Evolutionary conservation across 305 asterid species (phyloP).

Genomic region (Rubia occidens): DNA sequence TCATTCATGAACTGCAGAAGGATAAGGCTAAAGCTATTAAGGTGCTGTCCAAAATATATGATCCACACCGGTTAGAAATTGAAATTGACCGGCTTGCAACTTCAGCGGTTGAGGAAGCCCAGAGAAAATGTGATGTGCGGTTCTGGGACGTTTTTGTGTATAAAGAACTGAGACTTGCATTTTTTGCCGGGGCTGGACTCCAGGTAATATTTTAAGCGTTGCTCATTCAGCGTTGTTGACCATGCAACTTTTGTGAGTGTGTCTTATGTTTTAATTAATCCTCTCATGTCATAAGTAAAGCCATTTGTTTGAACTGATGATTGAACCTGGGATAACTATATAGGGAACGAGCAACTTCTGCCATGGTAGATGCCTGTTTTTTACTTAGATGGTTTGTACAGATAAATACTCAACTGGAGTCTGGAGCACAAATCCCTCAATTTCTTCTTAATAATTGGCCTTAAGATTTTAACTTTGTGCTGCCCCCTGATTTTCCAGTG

Average conservation of each 20-base stretch:
- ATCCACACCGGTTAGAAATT: conserved; percentile 55
- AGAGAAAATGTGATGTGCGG: conserved; percentile 38
- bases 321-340: not conserved
- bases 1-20: conserved; percentile 35
- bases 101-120: conserved; percentile 67
- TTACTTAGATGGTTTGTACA: not conserved
- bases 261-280: not conserved
- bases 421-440: not conserved
- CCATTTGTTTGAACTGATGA: not conserved
- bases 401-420: too few species aligned
- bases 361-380: conserved; percentile 1
- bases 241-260: not conserved
- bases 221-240: not conserved
- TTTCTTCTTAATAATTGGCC: not conserved
- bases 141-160: conserved; percentile 52
- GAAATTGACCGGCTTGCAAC: conserved; percentile 74
- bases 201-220: too few species aligned
- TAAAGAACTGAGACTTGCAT: conserved; percentile 83
- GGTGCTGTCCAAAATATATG: conserved; percentile 83
- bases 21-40: conserved; percentile 63
- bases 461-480: not conserved
- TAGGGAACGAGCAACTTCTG: not conserved
- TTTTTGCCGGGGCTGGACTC: too few species aligned
- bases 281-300: not conserved
- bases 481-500: not conserved